Percentiles rank a stretch among this genome's conserved stretches.
Evolutionary conservation across 805 yeast species (phyloP).

Genomic region (Dipodascopsis tothii): DNA sequence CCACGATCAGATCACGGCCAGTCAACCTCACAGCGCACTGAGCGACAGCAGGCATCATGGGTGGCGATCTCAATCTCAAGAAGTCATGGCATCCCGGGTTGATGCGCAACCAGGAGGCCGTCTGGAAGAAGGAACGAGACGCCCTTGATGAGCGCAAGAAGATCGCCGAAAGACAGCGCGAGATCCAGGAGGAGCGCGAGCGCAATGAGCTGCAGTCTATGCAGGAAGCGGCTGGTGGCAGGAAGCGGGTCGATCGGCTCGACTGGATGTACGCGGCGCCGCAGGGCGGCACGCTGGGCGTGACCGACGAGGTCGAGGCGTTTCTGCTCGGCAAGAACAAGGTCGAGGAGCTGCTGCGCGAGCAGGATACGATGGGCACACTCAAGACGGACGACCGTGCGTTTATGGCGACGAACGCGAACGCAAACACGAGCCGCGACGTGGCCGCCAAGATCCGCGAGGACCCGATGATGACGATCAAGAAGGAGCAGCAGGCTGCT

Average conservation of each 20-base stretch:
- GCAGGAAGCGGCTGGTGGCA: slow-evolving; percentile 38
- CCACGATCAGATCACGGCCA: no score
- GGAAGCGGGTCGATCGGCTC: slow-evolving; percentile 41
- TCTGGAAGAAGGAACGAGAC: slow-evolving; percentile 76
- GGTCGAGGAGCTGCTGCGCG: slow-evolving; percentile 36
- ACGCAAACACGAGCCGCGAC: slow-evolving; percentile 21
- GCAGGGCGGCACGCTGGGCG: slow-evolving; percentile 24
- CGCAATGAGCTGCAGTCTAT: slow-evolving; percentile 46
- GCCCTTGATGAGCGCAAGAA: slow-evolving; percentile 61
- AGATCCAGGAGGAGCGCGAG: slow-evolving; percentile 55
- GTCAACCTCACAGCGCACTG: no score
- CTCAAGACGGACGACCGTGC: slow-evolving; percentile 10
- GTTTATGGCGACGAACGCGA: slow-evolving; percentile 11
- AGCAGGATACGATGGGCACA: slow-evolving; percentile 17
- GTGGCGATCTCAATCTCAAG: slow-evolving; percentile 67
- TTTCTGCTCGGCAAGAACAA: slow-evolving; percentile 47
- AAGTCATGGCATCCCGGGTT: slow-evolving; percentile 96
- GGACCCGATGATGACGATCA: slow-evolving; percentile 48
- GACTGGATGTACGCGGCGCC: slow-evolving; percentile 83
- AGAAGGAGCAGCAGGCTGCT: slow-evolving; percentile 29
- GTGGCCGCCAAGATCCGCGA: slow-evolving; percentile 30
- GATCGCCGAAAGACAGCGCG: slow-evolving; percentile 56
- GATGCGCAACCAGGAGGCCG: slow-evolving; percentile 73
- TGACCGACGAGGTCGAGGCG: slow-evolving; percentile 40
- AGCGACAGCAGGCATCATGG: slow-evolving; percentile 5